Conservation (phyloP, 345 rosid genomes). For the Heritiera littoralis region DNA sequence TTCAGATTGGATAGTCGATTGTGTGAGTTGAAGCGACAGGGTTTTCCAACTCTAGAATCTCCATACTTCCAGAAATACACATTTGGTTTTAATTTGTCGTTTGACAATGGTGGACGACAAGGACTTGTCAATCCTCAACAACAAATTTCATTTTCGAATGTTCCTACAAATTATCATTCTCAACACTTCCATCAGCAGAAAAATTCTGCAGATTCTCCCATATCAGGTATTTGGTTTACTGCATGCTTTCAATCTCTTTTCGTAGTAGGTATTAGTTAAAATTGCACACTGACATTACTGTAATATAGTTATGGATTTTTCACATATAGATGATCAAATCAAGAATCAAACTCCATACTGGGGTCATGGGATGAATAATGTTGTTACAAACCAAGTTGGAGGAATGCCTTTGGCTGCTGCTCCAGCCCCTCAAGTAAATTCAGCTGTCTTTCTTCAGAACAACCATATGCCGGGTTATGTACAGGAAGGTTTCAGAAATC, state of each 20-base stretch:
- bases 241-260: background rate
- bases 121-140: background rate
- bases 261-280: background rate
- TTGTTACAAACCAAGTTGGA: background rate
- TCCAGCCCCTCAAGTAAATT: background rate
- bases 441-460: background rate
- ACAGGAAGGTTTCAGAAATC: background rate
- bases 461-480: background rate
- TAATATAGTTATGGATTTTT: conserved; percentile 11
- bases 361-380: background rate
- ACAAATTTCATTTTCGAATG: background rate
- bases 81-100: background rate
- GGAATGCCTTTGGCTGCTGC: background rate
- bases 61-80: background rate
- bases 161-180: background rate
- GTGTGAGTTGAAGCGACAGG: background rate
- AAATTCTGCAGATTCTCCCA: background rate
- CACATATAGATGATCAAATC: background rate
- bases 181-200: background rate
- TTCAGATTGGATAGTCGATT: conserved; percentile 8
- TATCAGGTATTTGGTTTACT: background rate
- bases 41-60: conserved; percentile 14
- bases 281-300: background rate
- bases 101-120: background rate
- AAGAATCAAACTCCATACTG: background rate